phyloP scores from a whole-genome alignment of 768 basidiomycete genomes.

The Calocybe gangraenosa region DNA sequence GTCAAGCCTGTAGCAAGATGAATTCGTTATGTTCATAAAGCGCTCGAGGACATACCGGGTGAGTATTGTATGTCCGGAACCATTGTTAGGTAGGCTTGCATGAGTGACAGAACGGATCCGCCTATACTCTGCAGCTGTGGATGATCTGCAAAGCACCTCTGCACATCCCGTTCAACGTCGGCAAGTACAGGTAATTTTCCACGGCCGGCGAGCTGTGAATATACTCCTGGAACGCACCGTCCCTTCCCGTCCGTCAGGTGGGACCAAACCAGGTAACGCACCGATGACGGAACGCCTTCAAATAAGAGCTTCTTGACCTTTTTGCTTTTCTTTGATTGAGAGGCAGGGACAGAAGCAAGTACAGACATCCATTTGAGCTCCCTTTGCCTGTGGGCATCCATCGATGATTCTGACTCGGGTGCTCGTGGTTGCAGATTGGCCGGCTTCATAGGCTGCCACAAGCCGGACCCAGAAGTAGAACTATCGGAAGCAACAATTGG shows the following conservation, averaged over 20 bases:
- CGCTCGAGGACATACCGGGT: conserved; percentile 38
- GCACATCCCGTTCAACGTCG: conserved; percentile 60
- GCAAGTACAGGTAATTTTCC: conserved; percentile 43
- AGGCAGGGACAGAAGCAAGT: conserved; percentile 50
- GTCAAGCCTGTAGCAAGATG: conserved; percentile 48
- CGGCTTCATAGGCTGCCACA: conserved; percentile 4
- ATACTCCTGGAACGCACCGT: conserved; percentile 64
- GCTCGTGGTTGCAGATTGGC: conserved; percentile 3
- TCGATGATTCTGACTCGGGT: conserved; percentile 33
- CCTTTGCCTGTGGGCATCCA: conserved; percentile 68
- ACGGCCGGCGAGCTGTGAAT: conserved; percentile 56
- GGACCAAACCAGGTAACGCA: conserved; percentile 82
- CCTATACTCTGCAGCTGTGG: conserved; percentile 54
- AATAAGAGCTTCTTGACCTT: conserved; percentile 70
- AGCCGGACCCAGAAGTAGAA: conserved; percentile 17
- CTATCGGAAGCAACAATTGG: conserved; percentile 16
- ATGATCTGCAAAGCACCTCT: conserved; percentile 50
- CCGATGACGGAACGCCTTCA: conserved; percentile 80
- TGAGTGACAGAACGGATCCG: conserved; percentile 50
- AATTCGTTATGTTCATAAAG: conserved; percentile 1
- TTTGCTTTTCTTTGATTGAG: conserved; percentile 72
- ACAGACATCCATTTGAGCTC: conserved; percentile 75
- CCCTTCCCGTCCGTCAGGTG: conserved; percentile 76
- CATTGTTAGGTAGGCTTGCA: conserved; percentile 80
- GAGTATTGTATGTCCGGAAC: conserved; percentile 77